Evolutionary conservation across 1,284 basidiomycete species (phyloP), one percentile per base, ranked within the genome.

Genomic region (Pseudozyma sp.): DNA sequence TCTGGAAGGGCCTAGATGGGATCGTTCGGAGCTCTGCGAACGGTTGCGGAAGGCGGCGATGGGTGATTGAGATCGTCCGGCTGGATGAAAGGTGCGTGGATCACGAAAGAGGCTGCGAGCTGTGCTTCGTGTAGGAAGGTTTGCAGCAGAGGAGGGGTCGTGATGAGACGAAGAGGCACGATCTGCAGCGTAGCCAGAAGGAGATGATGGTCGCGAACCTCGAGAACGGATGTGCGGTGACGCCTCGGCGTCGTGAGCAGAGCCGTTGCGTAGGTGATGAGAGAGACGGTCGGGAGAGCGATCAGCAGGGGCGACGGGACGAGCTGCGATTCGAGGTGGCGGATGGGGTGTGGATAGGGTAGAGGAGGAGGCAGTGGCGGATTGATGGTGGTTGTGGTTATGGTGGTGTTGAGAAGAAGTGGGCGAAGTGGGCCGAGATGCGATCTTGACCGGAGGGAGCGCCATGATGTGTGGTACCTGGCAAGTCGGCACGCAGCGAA

Each of bases 31-130:
- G 57, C 70, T 73, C 50, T 64, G 65, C 9, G 70, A 73, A 13
- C 70, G 70, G 16, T 68, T 67, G 19, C 60, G 65, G 34, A 68
- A 65, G 9, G 70, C 65, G 29, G 70, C 64, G 40, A 68, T 68
- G 45, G 70, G 70, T 16, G 70, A 73, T 37, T 73, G 70, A 10
- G 70, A 73, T 39, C 70, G 47, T 19, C 70, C 70, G 43, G 70
- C 55, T 7, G 69, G 59, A 24, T 73, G 60, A 43, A 73, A 65
- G 33, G 70, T 30, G 3, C 70, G 56, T 39, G 70, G 70, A 45
- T 73, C 70, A 48, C 70, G 60, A 35, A 73, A 73, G 35, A 73
- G 70, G 29, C 70, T 73, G 45, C 70, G 60, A 40, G 70, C 70
- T 24, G 70, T 73, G 50, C 70, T 73, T 48, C 70, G 59, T 13